Base-by-base conservation (phyloP, 805 yeast species). In the Candida orba region DNA sequence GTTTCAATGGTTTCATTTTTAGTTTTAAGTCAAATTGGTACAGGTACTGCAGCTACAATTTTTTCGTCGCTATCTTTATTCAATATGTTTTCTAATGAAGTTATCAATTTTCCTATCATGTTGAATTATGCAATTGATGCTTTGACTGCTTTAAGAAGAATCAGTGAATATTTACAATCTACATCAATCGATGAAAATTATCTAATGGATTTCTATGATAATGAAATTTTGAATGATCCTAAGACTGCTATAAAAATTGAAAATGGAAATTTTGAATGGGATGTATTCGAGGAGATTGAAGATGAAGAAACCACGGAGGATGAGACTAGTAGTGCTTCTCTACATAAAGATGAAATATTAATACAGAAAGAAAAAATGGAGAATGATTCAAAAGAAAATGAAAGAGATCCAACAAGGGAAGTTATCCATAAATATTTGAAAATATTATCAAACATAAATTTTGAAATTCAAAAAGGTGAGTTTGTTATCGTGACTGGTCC, bases 401-500 rank as follows among this genome's bases (percentile, higher is more conserved):
- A 17, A 6, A 34, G 27, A n/a, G 42, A 35, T 13, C 35, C 35
- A 33, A 33, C 35, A 17, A 17, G 22, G 13, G 22, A 42, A 33
- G 31, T 52, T 8, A 39, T 39, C 12, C 45, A 45, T 35, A 40
- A 38, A 23, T 25, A 38, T 13, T 47, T 36, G 17, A 44, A 24
- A 17, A 42, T 42, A 14, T 80, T 54, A 42, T 54, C 34, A 12
- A 50, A 79, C 54, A 59, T 86, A 41, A 68, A 78, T 48, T 59
- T 86, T 18, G 58, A 64, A 2, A 67, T 86, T 36, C 61, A 68
- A 34, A 75, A 72, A 43, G 86, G 86, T 25, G 95, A 85, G 56
- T 79, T 88, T 42, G 65, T 86, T 5, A 81, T 83, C 44, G 68
- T 84, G 10, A 81, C 89, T 0, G 95, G 95, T n/a, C 60, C 78